Evolutionary conservation across 805 yeast genomes (phyloP), one percentile per base, ranked within the genome.

Genomic region (Candida qinlingensis): DNA sequence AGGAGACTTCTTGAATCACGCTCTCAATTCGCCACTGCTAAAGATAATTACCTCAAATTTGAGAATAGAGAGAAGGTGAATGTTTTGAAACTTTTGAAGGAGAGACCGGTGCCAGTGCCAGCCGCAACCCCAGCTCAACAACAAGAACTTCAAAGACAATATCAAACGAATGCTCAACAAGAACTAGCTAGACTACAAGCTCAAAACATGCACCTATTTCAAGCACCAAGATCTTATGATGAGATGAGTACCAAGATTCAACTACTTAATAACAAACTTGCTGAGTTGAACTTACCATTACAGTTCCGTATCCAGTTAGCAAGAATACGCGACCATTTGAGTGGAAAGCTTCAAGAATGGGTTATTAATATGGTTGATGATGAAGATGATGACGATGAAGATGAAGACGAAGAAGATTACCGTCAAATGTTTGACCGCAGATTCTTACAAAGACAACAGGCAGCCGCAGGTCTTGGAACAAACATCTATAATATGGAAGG

Each of bases 21-120:
- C 6, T 9, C 5, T 13, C 28, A 39, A 9, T 6, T 35, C 2
- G 26, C 30, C 4, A 26, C 26, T 6, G 49, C 45, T 11, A 37
- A 31, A 13, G 31, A 30, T 3, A 28, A 29, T 7, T 43, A 45
- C 28, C 12, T 44, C 12, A 40, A 33, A n/a, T 51, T 51, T 31
- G 39, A 43, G 31, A 48, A 48, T 35, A 42, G 29, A 35, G 45
- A 42, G 4, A 48, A 42, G 26, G 12, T 26, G 6, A 34, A 36
- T 11, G 37, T 51, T 5, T 13, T 42, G 7, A 38, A 37, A 2
- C 25, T 37, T 4, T 37, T 51, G 13, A 36, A 28, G 13, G 27
- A 30, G 7, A 46, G 50, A 44, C 46, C 49, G 6, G 6, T 11
- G 10, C 45, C 43, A 7, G 7, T 28, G 3, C 42, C 45, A 29